A percentile compares a stretch with the other conserved stretches of the same genome.
phyloP scores from a whole-genome alignment of 2,329 filamentous ascomycete genomes.

The Exophiala aquamarina region DNA sequence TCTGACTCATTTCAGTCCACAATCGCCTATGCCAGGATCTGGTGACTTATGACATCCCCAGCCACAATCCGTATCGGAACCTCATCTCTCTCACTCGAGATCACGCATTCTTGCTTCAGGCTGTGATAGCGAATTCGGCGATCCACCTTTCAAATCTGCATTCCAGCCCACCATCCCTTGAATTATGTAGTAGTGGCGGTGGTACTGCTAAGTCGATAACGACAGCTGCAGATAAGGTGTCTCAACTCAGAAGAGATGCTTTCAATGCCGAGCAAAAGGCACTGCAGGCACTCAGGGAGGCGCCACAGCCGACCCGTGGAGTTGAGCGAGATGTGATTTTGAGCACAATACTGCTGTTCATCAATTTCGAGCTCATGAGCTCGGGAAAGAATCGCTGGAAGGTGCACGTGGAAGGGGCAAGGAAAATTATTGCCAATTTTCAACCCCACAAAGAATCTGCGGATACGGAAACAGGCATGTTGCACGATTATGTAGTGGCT shows the following conservation, averaged over 20 bases:
- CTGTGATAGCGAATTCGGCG: neutral
- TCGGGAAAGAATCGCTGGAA: neutral
- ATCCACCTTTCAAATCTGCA: conserved; percentile 1
- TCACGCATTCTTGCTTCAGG: neutral
- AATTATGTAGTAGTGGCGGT: neutral
- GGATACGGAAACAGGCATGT: neutral
- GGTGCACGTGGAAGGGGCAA: conserved; percentile 2
- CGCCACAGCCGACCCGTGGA: neutral
- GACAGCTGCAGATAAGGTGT: neutral
- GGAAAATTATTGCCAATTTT: neutral
- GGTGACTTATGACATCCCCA: conserved; percentile 1
- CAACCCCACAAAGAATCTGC: neutral
- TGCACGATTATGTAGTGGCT: conserved; percentile 2
- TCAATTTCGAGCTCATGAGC: conserved; percentile 3
- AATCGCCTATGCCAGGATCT: neutral
- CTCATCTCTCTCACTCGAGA: neutral
- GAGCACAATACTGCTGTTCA: neutral
- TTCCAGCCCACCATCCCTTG: neutral
- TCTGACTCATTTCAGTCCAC: neutral
- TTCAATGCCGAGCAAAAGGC: neutral
- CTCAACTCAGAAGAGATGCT: neutral
- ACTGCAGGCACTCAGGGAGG: neutral
- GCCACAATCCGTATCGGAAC: conserved; percentile 2
- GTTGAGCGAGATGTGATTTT: neutral
- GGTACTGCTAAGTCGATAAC: neutral